Evolutionary conservation across 2,329 filamentous ascomycete species (phyloP), one percentile per base, ranked within the genome.

Genomic region (Fusarium sp.): DNA sequence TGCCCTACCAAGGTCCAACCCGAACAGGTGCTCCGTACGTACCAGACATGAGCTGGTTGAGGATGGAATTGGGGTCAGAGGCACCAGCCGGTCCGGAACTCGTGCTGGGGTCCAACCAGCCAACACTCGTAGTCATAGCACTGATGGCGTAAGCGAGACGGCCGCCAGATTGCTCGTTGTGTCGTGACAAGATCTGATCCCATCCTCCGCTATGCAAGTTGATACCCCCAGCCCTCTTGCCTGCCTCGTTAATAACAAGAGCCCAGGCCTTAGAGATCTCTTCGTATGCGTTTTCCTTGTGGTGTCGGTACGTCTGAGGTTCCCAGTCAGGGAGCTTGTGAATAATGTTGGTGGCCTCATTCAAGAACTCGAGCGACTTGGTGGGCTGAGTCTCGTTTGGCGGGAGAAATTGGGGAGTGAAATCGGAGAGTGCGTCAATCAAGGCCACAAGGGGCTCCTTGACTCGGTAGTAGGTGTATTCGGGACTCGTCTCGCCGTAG

Each of bases 231-330:
- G 95, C 96, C 76, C 94, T 90, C 86, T 98, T 98, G 24, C 93
- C 92, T 2, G 95, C 95, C 83, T 99, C 97, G 71, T 92, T 92
- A 76, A 99, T 93, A 59, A 98, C 96, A 76, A 97, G 83, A 18
- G 94, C 92, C 97, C 97, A 99, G 1, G 97, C 97, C 79, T 93
- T 95, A 29, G 94, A 93, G 73, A 99, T 95, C 81, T 98, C 97
- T 79, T 99, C 96, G 81, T 99, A 99, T 8, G 96, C 95, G 73
- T 95, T 95, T 76, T 98, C 93, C 83, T 98, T 98, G 86, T 97
- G 94, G 78, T 98, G 90, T 75, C 95, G 95, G 84, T 98, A 93
- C 72, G 94, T 91, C 69, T 93, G 93, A 52, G 92, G 94, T 76
- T 97, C 94, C 95, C 95, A 99, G 79, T 97, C 91, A 4, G 97